phyloP scores from a whole-genome alignment of 176 grass and related monocot species.

The Themeda triandra region DNA sequence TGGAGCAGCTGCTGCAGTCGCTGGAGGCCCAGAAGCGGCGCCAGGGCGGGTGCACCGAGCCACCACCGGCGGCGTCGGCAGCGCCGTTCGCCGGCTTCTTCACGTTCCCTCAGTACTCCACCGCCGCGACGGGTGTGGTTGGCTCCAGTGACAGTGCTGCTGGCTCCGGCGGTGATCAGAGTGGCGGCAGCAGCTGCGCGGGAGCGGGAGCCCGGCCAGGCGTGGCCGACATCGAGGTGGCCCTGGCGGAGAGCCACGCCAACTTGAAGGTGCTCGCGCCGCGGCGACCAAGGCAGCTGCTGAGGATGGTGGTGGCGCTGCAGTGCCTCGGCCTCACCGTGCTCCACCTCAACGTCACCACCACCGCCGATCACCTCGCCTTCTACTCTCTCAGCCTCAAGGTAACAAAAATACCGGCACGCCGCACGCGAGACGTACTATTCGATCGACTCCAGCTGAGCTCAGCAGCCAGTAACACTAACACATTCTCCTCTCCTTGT shows the following conservation, averaged over 20 bases:
- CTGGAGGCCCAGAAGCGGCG: slow-evolving; percentile 57
- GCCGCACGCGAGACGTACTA: background rate
- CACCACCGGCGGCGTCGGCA: background rate
- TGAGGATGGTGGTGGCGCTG: slow-evolving; percentile 49
- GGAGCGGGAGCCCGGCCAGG: background rate
- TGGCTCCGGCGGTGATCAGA: background rate
- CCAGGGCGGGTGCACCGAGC: background rate
- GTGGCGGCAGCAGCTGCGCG: background rate
- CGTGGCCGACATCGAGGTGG: slow-evolving; percentile 74
- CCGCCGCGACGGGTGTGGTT: background rate
- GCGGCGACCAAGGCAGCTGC: slow-evolving; percentile 65
- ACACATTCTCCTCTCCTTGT: background rate
- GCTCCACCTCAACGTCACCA: slow-evolving; percentile 59
- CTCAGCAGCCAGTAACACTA: background rate
- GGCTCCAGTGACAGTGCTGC: background rate
- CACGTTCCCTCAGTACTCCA: slow-evolving; percentile 66
- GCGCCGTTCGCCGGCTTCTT: slow-evolving; percentile 73
- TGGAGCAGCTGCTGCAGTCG: slow-evolving; percentile 82
- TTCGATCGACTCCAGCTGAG: background rate
- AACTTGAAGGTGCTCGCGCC: slow-evolving; percentile 65
- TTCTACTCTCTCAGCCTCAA: slow-evolving; percentile 55
- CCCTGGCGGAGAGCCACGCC: slow-evolving; percentile 74
- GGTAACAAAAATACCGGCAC: background rate
- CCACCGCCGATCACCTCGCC: slow-evolving; percentile 27
- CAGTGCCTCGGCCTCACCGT: slow-evolving; percentile 50